A percentile compares a stretch with the other conserved stretches of the same genome.
phyloP scores from a whole-genome alignment of 2,329 filamentous ascomycete species.

The Microthyrium microscopicum region DNA sequence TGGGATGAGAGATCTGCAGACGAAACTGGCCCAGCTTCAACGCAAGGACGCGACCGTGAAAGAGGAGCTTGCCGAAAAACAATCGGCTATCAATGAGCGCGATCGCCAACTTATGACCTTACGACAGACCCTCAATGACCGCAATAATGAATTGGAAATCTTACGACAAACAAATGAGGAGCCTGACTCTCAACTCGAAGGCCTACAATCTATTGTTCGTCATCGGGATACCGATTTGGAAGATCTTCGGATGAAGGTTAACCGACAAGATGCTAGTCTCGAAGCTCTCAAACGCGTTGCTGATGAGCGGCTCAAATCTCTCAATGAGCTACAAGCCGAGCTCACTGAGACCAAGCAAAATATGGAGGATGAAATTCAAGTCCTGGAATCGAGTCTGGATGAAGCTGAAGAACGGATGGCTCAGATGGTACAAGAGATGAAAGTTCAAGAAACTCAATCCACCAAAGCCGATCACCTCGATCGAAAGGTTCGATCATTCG shows the following conservation, averaged over 20 bases:
- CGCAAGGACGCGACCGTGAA: not conserved
- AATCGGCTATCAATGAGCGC: slow-evolving; percentile 16
- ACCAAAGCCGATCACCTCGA: slow-evolving; percentile 28
- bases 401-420: slow-evolving; percentile 32
- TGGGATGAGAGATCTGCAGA: slow-evolving; percentile 9
- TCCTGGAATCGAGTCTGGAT: slow-evolving; percentile 27
- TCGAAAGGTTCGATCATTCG: slow-evolving; percentile 16
- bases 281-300: slow-evolving; percentile 19
- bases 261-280: slow-evolving; percentile 16
- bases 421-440: slow-evolving; percentile 41
- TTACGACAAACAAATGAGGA: slow-evolving; percentile 17
- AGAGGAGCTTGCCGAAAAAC: slow-evolving; percentile 14
- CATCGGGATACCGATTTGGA: slow-evolving; percentile 34
- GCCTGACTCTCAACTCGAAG: slow-evolving; percentile 22
- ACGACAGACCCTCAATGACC: slow-evolving; percentile 19
- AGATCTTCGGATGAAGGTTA: slow-evolving; percentile 31
- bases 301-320: slow-evolving; percentile 23
- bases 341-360: slow-evolving; percentile 27
- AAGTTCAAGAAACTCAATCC: slow-evolving; percentile 17
- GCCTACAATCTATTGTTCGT: slow-evolving; percentile 25
- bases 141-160: slow-evolving; percentile 21
- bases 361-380: slow-evolving; percentile 39
- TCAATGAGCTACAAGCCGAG: slow-evolving; percentile 34
- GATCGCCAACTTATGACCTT: slow-evolving; percentile 20
- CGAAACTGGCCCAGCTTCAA: slow-evolving; percentile 4